A percentile compares a stretch with the other conserved stretches of the same genome.
Evolutionary conservation across 805 yeast genomes (phyloP).

Genomic region (Metschnikowia kofuensis): DNA sequence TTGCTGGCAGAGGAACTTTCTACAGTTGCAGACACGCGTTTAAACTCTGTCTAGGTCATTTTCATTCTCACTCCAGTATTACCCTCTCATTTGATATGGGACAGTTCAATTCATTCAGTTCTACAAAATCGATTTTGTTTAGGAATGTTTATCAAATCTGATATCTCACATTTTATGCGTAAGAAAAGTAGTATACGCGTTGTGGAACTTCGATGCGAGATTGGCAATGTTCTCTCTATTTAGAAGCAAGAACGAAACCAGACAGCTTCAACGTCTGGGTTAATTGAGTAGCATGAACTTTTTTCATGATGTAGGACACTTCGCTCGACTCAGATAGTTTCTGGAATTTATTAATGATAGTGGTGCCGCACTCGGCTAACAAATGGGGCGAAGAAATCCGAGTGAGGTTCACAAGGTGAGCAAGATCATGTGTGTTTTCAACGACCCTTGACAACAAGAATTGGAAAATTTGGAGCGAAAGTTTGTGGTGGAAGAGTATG

Average conservation of each 20-base stretch:
- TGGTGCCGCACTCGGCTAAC: conserved; percentile 16
- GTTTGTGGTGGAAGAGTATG: conserved; percentile 24
- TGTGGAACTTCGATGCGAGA: no score
- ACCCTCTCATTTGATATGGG: neutral
- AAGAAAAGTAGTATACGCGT: no score
- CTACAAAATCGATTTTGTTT: no score
- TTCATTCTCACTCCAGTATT: neutral
- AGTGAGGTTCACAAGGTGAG: conserved; percentile 25
- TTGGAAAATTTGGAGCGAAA: conserved; percentile 19
- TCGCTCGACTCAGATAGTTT: conserved; percentile 12
- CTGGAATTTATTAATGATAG: conserved; percentile 20
- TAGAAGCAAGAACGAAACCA: no score
- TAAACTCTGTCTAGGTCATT: neutral
- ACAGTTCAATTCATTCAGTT: neutral
- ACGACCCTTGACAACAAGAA: conserved; percentile 23
- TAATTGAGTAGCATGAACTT: conserved; percentile 24
- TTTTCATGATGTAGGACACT: conserved; percentile 9
- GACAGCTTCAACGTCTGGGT: neutral
- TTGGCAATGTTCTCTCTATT: no score
- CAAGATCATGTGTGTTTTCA: conserved; percentile 25
- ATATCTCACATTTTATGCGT: no score
- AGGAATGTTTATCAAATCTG: neutral
- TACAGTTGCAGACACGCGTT: neutral
- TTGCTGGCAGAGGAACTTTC: no score
- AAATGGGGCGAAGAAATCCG: conserved; percentile 10